Percentiles rank a stretch among this genome's conserved stretches.
Conservation (phyloP, 768 basidiomycete species). For the Russula griseocarnosa region DNA sequence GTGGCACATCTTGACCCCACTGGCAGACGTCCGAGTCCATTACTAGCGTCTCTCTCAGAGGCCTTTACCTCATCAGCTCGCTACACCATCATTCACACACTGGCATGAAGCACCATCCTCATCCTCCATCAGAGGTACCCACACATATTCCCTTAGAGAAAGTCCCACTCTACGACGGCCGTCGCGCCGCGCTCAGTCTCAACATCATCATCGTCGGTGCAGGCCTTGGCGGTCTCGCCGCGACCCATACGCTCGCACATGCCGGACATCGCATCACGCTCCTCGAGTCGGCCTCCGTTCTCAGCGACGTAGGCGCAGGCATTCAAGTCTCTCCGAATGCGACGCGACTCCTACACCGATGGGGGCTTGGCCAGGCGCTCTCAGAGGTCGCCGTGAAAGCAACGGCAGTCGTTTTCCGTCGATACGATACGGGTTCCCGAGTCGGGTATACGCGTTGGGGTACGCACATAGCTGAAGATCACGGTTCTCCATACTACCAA, state of each 20-base stretch:
- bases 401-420: constrained; percentile 38
- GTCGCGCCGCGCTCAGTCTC: constrained; percentile 35
- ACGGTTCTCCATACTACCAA: constrained; percentile 42
- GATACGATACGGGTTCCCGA: constrained; percentile 38
- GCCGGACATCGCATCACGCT: constrained; percentile 41
- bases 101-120: no score
- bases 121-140: background rate
- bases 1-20: no score
- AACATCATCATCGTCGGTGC: constrained; percentile 41
- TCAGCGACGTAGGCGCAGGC: constrained; percentile 43
- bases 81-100: no score
- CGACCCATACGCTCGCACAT: constrained; percentile 39
- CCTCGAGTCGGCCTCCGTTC: constrained; percentile 37
- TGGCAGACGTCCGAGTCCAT: no score
- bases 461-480: constrained; percentile 33
- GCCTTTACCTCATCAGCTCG: no score
- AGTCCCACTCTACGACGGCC: constrained; percentile 33
- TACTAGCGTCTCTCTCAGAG: no score
- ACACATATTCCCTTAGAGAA: constrained; percentile 18
- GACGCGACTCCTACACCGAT: constrained; percentile 37
- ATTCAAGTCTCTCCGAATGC: constrained; percentile 44
- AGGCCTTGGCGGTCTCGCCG: no score
- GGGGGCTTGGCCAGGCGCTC: constrained; percentile 38
- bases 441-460: constrained; percentile 40
- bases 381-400: constrained; percentile 36